Evolutionary conservation across 2,329 filamentous ascomycete species (phyloP), one percentile per base, ranked within the genome.

Genomic region (Monilinia fructicola): DNA sequence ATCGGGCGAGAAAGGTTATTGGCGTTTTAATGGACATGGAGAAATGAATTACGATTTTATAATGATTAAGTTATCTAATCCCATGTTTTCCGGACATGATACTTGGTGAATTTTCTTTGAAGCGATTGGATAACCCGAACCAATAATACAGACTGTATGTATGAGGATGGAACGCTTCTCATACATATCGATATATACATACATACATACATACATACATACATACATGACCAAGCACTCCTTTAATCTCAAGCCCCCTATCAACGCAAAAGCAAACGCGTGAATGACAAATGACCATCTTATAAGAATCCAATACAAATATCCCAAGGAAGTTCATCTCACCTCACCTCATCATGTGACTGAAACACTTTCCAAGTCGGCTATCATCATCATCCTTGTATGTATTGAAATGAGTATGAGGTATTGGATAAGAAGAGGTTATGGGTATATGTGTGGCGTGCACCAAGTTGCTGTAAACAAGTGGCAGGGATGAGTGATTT

Each of bases 21-120:
- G 52, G 61, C 61, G 61, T 64, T 65, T 64, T 31, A 28, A 48
- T 50, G 63, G 31, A 65, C 42, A 65, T 65, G 59, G 63, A 65
- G 31, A 18, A 59, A 65, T 50, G 63, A 50, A 35, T 61, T 26
- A 61, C 58, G 58, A 61, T 40, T 58, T 58, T 50, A 61, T 50
- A 61, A 61, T 61, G 44, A 61, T 50, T 35, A 46, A 38, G n/a
- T n/a, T 26, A 50, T 60, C n/a, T 50, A 35, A 54, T 6, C 31
- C 31, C 4, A 54, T 38, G 28, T n/a, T 54, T 26, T 12, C 4
- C 23, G 31, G 21, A 14, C 14, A 26, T 23, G 31, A 14, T 35
- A 12, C 46, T 35, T 16, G n/a, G 28, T 60, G 42, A 48, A 35
- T 18, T 21, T 31, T 31, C 28, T 35, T 38, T 26, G 21, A 21